Percentiles rank a stretch among this genome's conserved stretches.
These are phyloP conservation scores for Pistacia atlantica DNA, from an alignment of 345 rosid species.

Conservation along the genomic window DNA sequence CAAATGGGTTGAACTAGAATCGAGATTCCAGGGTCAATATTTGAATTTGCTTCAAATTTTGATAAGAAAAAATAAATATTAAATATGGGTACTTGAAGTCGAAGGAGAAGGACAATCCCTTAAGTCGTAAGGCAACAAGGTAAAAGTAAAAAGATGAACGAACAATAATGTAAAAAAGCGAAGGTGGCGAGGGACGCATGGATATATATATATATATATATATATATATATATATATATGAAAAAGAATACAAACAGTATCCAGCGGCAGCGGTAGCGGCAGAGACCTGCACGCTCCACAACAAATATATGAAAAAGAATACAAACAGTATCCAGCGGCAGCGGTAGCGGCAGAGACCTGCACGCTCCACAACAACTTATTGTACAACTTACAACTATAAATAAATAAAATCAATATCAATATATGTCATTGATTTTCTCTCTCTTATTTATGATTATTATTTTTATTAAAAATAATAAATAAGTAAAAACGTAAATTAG, in stretches of 20 bases:
- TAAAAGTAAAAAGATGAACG: background rate
- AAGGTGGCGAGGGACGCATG: slow-evolving; percentile 31
- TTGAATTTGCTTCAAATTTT: background rate
- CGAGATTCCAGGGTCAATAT: background rate
- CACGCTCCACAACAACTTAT: slow-evolving; percentile 21
- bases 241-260: slow-evolving; percentile 24
- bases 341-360: background rate
- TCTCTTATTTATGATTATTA: background rate
- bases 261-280: slow-evolving; percentile 8
- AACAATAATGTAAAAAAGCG: background rate
- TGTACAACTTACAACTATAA: background rate
- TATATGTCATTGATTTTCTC: slow-evolving; percentile 8
- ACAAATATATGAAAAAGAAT: slow-evolving; percentile 10
- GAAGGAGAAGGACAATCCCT: background rate
- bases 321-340: slow-evolving; percentile 30
- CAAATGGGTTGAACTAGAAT: background rate
- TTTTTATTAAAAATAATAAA: background rate
- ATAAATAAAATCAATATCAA: background rate
- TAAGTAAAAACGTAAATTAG: slow-evolving; percentile 4
- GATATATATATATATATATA: background rate
- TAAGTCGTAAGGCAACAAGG: no score
- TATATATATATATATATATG: background rate
- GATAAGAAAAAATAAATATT: no score
- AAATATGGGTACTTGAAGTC: background rate
- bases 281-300: slow-evolving; percentile 14